phyloP scores from a whole-genome alignment of 805 yeast genomes.

The Starmerella cellae region DNA sequence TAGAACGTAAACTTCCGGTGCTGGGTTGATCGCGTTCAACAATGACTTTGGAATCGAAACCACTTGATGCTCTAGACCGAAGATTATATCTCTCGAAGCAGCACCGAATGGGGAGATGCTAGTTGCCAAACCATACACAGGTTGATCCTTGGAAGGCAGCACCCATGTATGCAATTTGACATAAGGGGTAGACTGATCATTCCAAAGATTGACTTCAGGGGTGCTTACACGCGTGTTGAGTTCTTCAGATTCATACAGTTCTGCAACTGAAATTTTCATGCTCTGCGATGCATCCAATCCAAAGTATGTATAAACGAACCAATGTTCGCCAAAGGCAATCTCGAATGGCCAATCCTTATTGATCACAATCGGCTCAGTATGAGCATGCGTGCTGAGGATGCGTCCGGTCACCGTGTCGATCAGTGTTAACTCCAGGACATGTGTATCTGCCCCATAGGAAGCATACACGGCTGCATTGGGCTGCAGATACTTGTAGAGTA shows the following conservation, averaged over 20 bases:
- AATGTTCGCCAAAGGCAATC: constrained; percentile 65
- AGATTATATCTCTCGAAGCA: constrained; percentile 50
- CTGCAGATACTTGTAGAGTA: constrained; percentile 69
- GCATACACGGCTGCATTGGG: constrained; percentile 52
- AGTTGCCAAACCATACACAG: constrained; percentile 39
- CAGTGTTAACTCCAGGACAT: constrained; percentile 36
- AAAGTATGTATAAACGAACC: constrained; percentile 59
- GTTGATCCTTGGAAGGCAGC: constrained; percentile 36
- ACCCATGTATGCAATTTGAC: constrained; percentile 45
- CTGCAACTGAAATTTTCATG: constrained; percentile 54
- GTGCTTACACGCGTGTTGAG: constrained; percentile 35
- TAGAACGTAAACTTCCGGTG: constrained; percentile 40
- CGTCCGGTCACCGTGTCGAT: constrained; percentile 63
- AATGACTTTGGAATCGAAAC: constrained; percentile 56
- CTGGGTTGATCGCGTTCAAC: constrained; percentile 57
- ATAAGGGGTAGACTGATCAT: constrained; percentile 33
- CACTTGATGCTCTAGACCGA: constrained; percentile 46
- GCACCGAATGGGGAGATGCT: constrained; percentile 54
- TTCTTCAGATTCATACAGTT: constrained; percentile 55
- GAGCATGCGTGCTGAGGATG: constrained; percentile 35
- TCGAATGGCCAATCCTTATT: constrained; percentile 35
- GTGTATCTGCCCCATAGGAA: constrained; percentile 27
- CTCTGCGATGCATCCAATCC: constrained; percentile 37
- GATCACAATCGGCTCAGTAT: constrained; percentile 32
- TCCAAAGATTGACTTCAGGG: constrained; percentile 28